These are phyloP conservation scores for Termitomyces titanicus DNA, from an alignment of 768 basidiomycete species.

Conservation along the genomic window DNA sequence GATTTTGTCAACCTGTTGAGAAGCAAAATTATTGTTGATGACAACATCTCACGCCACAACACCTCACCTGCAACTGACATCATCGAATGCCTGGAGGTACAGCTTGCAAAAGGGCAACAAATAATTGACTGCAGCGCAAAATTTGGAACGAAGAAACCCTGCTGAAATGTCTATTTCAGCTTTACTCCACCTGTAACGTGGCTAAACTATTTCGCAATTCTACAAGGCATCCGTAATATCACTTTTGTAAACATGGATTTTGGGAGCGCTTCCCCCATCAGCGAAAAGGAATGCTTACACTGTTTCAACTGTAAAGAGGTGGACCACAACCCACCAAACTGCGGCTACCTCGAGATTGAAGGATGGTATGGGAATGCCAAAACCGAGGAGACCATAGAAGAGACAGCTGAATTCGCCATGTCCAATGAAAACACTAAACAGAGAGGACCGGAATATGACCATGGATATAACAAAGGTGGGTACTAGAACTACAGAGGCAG, in stretches of 20 bases:
- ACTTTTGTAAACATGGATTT: background rate
- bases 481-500: too few relatives aligned
- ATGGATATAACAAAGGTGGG: too few relatives aligned
- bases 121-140: background rate
- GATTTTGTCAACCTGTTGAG: background rate
- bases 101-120: background rate
- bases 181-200: background rate
- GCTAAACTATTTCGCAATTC: background rate
- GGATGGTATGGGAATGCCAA: background rate
- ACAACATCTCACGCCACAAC: too few relatives aligned
- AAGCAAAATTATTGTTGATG: too few relatives aligned
- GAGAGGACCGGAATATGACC: too few relatives aligned
- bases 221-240: background rate
- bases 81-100: background rate
- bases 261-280: background rate
- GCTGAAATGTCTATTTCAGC: background rate
- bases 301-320: background rate
- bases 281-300: background rate
- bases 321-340: background rate
- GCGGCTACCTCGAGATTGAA: background rate
- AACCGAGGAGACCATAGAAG: background rate
- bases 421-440: too few relatives aligned
- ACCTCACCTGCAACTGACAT: background rate
- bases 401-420: too few relatives aligned
- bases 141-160: background rate